Evolutionary conservation across 371 early-diverging fungal species (phyloP), one percentile per base, ranked within the genome.

Genomic region (Apophysomyces ossiformis): DNA sequence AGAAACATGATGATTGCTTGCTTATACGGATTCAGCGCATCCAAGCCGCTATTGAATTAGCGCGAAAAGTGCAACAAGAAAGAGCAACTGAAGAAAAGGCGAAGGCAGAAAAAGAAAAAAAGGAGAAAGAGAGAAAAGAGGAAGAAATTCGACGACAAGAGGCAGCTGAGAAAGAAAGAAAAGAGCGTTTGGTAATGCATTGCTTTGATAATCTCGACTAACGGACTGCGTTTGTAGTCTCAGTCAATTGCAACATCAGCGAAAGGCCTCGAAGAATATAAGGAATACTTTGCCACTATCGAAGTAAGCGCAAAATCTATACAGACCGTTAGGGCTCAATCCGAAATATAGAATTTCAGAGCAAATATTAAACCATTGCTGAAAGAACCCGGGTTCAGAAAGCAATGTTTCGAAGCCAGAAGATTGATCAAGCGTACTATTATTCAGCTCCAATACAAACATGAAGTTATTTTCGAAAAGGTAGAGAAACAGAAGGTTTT

Each of bases 251-350:
- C 73, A 1, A 60, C 64, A 12, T 82, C 78, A 15, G 56, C 61
- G 15, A 47, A 63, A 59, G 83, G 78, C 1, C 18, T 74, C n/a
- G 64, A 77, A 63, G 73, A 76, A 54, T 76, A 76, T 58, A 54
- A 76, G n/a, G 39, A 72, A 46, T 79, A 75, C 26, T 73, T 60
- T 37, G 64, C 58, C 35, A 69, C 61, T 35, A 65, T 79, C n/a
- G 66, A 70, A 21, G 70, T 71, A 65, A 57, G 72, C 66, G 18
- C 37, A 56, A 36, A 45, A 16, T 39, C 2, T 5, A 16, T 58
- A 9, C 2, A 32, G 12, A 37, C 35, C 26, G 37, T 37, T 5
- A 11, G 36, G 35, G n/a, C 39, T 26, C 15, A 4, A 50, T 6
- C 56, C 39, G 38, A 38, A 16, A n/a, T 50, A 2, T 57, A 67